Base-by-base conservation (phyloP, 345 rosid genomes). In the Eucalyptus lansdowneana region DNA sequence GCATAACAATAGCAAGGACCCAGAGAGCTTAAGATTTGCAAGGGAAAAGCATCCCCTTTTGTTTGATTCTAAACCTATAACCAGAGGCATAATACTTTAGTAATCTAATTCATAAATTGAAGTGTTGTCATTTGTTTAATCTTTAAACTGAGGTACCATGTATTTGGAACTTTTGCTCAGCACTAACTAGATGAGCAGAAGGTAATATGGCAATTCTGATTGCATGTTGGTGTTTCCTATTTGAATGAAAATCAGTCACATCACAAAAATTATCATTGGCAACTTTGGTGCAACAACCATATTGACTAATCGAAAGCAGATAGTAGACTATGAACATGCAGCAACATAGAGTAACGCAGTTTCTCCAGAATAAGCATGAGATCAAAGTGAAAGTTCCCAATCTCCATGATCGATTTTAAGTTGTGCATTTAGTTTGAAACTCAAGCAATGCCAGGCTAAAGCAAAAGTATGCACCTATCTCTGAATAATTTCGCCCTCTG, bases 401-500 rank as follows among this genome's bases (percentile, higher is more conserved):
- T 72, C 42, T 50, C 40, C 60, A 86, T 29, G 15, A 47, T 51
- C 9, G 11, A 51, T 51, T 51, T 31, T 40, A 51, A 19, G 24
- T 45, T 88, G 85, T 65, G 89, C 7, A 49, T 44, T 88, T 34
- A 60, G 25, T 44, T 40, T 14, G 34, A 47, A 31, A 37, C 65
- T 12, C 44, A 53, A 40, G 72, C 44, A 87, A 86, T 56, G 16
- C 40, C 81, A 45, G 67, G 47, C 60, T 25, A 62, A 65, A 88
- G 86, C 34, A 86, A 90, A 86, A 90, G 86, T 85, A 81, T 49
- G 56, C 88, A 97, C 99, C 99, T 95, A 88, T 97, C 96, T 69
- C 98, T 95, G 91, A 96, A 97, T 89, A 93, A 92, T 91, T 88
- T 87, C 47, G 98, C 97, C 87, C 88, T 95, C 31, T 90, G 94